Evolutionary conservation across 345 rosid genomes (phyloP), one percentile per base, ranked within the genome.

Genomic region (Populus euphratica): DNA sequence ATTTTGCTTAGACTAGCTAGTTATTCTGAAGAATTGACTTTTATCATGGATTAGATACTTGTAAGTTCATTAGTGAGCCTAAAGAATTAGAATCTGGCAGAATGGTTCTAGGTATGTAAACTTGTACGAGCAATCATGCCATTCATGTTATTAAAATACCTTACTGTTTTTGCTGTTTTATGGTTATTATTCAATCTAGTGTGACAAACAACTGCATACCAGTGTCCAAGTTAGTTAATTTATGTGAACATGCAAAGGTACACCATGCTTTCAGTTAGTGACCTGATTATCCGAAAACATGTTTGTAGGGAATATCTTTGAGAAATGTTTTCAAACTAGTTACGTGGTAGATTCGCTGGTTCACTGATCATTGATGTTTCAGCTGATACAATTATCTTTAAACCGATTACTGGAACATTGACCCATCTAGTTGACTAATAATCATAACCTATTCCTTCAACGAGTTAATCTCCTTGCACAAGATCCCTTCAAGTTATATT

Each of bases 1-100:
- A 7, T 59, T 70, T 71, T 72, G 75, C 35, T 8, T 17, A 66
- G 76, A 72, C 72, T 66, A 75, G 49, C 64, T 78, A 78, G 44
- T 23, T 59, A 23, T 23, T 49, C 31, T 66, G 5, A 66, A 59
- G 65, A 49, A 64, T 72, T 20, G 16, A 76, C 79, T 56, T 3
- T 25, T 14, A 23, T 66, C 39, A 47, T 52, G 76, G 66, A 78
- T 67, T 36, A 78, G 63, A 50, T 72, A 72, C 56, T 6, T 66
- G 76, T 56, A 67, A 76, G 73, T 23, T 76, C 36, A 33, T 33
- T 70, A 75, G 31, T 21, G 10, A 71, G 38, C n/a, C 59, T 23
- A 8, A 43, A 59, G 31, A 20, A 59, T 69, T 41, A 69, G 23
- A 61, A 38, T 59, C 13, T 61, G 74, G 62, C 14, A 59, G 44